phyloP scores from a whole-genome alignment of 2,329 filamentous ascomycete species.

The Aspergillus sp. region DNA sequence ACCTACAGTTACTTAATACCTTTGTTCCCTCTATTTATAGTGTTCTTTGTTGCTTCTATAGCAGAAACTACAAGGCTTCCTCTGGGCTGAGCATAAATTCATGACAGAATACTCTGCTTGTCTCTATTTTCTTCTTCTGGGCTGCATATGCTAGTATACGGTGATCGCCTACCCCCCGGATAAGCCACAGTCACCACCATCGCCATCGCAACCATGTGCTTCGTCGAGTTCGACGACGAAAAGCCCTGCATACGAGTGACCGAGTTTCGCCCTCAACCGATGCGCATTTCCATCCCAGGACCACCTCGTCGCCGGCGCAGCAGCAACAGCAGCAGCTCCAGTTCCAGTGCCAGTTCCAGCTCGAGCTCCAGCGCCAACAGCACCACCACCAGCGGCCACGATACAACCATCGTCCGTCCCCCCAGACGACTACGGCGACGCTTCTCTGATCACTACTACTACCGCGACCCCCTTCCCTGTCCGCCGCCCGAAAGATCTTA shows the following conservation, averaged over 20 bases:
- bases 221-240: constrained; percentile 2
- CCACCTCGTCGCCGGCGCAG: background rate
- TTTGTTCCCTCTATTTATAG: too few species aligned
- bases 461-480: background rate
- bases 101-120: too few species aligned
- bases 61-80: too few species aligned
- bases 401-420: constrained; percentile 1
- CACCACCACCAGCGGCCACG: constrained; percentile 4
- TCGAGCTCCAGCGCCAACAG: background rate
- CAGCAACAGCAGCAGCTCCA: background rate
- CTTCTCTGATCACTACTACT: background rate
- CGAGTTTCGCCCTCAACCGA: background rate
- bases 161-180: too few species aligned
- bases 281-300: background rate
- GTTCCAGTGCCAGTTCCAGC: background rate
- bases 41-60: too few species aligned
- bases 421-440: constrained; percentile 1
- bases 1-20: too few species aligned
- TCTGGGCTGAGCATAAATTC: too few species aligned
- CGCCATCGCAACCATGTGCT: background rate
- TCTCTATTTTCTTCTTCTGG: too few species aligned
- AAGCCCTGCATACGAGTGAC: background rate
- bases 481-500: constrained; percentile 11
- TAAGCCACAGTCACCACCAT: too few species aligned
- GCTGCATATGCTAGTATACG: too few species aligned